Base-by-base conservation (phyloP, 352 stramenopile species). In the Phytophthora pseudosyringae region DNA sequence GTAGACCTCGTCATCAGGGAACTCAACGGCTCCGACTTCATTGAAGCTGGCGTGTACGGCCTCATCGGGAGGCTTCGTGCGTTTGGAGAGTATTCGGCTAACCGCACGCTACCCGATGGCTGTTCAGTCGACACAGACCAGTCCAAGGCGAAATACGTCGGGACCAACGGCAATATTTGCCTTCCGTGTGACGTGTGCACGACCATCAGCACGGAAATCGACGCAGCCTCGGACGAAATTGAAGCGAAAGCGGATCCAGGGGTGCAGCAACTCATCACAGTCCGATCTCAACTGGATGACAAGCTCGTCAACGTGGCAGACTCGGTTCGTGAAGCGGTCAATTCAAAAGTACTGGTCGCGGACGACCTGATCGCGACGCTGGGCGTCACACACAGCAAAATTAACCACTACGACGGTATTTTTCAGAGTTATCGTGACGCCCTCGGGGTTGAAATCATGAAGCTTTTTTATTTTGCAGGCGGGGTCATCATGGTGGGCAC, bases 381-480 rank as follows among this genome's bases (percentile, higher is more conserved):
- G 55, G 55, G 57, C 8, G 35, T 69, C 13, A 69, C 64, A 0
- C 57, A 69, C 13, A 31, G 28, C 1, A 45, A 80, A 12, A 68
- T 89, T 9, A 45, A 66, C 15, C 56, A 81, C 5, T 55, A 77
- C n/a, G 12, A 67, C 16, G 46, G 31, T 28, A 60, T 36, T 25
- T 89, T 76, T 46, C 63, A 83, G 43, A 68, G 59, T 12, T 69
- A 81, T 31, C 78, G 83, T 46, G 7, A 41, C 3, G 49, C 60
- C 21, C 59, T 80, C 8, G 56, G 82, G 11, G 50, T 60, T 18
- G 70, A 56, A 8, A 73, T 91, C 52, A 62, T 89, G 39, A 71
- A 43, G 10, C 48, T 85, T 10, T 91, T 91, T 50, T 76, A 58
- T 3, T 60, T 91, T 4, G 70, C 71, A 5, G 56, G 84, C 0